phyloP scores from a whole-genome alignment of 371 early-diverging fungal species.

The Entomophthora muscae region DNA sequence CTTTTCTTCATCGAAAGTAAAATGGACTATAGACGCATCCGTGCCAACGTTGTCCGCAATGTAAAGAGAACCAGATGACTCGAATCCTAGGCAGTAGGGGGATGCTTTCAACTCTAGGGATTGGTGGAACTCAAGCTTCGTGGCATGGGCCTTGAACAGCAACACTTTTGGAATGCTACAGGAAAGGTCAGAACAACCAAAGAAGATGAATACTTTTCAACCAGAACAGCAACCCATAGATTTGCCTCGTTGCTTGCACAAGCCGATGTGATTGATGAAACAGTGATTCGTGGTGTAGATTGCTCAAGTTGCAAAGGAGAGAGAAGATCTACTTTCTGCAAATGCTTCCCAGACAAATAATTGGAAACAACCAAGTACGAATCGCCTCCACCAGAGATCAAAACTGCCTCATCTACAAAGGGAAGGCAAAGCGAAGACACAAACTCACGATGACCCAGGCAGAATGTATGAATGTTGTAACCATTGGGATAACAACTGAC shows the following conservation, averaged over 20 bases:
- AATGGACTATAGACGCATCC: too few species aligned
- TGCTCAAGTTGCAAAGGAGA: neutral
- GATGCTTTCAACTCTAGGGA: neutral
- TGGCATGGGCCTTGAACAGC: neutral
- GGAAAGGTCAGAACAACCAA: neutral
- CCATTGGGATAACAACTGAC: conserved; percentile 74
- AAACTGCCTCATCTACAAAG: conserved; percentile 7
- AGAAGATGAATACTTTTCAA: neutral
- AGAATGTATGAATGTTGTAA: conserved; percentile 72
- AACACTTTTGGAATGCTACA: neutral
- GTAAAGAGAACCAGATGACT: neutral
- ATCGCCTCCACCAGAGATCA: conserved; percentile 86
- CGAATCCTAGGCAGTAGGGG: neutral
- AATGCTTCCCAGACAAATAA: neutral
- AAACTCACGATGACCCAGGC: conserved; percentile 82
- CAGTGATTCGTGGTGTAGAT: neutral
- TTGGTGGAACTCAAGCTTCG: neutral
- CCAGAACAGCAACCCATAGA: neutral
- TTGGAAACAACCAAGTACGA: neutral
- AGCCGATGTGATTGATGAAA: neutral
- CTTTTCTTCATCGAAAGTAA: neutral
- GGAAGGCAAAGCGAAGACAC: conserved; percentile 6
- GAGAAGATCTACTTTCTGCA: neutral
- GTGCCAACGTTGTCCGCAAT: too few species aligned
- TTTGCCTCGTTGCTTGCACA: neutral